Evolutionary conservation across 1,284 basidiomycete species (phyloP), one percentile per base, ranked within the genome.

Genomic region (Peniophora sp.): DNA sequence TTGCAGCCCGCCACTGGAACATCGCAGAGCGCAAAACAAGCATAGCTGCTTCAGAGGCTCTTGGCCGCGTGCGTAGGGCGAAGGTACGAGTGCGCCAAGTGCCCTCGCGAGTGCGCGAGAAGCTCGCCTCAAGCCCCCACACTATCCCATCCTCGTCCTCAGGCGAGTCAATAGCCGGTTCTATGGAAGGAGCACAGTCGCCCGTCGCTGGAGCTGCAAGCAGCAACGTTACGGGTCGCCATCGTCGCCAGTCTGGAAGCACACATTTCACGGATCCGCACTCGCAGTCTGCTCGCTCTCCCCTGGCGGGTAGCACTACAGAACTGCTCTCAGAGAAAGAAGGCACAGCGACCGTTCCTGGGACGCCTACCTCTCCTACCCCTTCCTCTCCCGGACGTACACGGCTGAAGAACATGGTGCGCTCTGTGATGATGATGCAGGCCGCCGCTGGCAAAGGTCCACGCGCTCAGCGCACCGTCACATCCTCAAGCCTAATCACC

Each of bases 371-470:
- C 17, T 17, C 49, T 12, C 54, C 53, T 5, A 36, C 58, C 3
- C 49, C 57, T 2, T 45, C 57, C 8, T 44, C 52, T 8, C 45
- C 59, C 10, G 64, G 65, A 16, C 67, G 67, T 47, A 56, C 62
- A 24, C 68, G 72, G 17, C 70, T 77, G 50, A 62, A 61, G 44
- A 68, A 67, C 53, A 66, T 72, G n/a, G 72, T 77, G 11, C 70
- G 72, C 27, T 71, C 68, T 22, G 74, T 77, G 22, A 74, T 77
- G 56, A 75, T 67, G 71, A 61, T 76, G 59, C 74, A 65, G 50
- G 60, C 62, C 25, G 58, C 63, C n/a, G 52, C 63, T 47, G 68
- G 16, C 43, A 36, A 56, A 47, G n/a, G n/a, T n/a, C 50, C 39
- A 54, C 10, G 49, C 60, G 55, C 43, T 55, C 55, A 50, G 64